Evolutionary conservation across 2,329 filamentous ascomycete genomes (phyloP).

Genomic region (Lasiodiplodia gonubiensis): DNA sequence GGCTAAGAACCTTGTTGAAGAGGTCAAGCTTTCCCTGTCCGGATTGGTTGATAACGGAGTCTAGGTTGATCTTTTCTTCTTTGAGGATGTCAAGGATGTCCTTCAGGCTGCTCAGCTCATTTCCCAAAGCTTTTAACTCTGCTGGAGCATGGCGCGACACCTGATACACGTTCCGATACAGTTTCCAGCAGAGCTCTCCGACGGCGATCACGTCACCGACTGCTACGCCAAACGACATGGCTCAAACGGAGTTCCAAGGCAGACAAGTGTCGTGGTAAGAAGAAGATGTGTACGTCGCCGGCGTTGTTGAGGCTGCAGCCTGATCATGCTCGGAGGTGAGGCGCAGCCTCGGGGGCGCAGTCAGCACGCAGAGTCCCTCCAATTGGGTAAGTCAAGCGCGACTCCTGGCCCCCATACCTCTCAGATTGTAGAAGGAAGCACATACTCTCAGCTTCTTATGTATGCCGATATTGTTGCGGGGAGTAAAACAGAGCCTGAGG

Average conservation of each 20-base stretch:
- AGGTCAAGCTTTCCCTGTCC: not conserved
- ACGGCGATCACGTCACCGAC: slow-evolving; percentile 1
- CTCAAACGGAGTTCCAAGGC: not conserved
- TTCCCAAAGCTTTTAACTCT: not conserved
- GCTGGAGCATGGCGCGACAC: not conserved
- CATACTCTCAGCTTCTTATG: not conserved
- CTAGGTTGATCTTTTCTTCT: not conserved
- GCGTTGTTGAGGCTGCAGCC: not conserved
- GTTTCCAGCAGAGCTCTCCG: slow-evolving; percentile 1
- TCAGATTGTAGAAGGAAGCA: not conserved
- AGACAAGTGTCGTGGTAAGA: not conserved
- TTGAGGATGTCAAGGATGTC: not conserved
- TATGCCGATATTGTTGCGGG: too few species aligned
- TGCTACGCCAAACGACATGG: not conserved
- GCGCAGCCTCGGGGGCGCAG: not conserved
- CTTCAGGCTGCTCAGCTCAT: not conserved
- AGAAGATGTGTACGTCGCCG: not conserved
- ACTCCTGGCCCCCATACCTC: not conserved
- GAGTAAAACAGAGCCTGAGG: too few species aligned
- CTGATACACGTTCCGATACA: not conserved
- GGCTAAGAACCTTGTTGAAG: not conserved
- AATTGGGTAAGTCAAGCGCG: not conserved
- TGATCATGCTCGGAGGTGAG: not conserved
- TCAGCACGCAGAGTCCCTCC: not conserved
- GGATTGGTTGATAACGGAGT: not conserved